Percentiles rank a stretch among this genome's conserved stretches.
Conservation (phyloP, 441 rosid species). For the Pelargonium fulgidum region DNA sequence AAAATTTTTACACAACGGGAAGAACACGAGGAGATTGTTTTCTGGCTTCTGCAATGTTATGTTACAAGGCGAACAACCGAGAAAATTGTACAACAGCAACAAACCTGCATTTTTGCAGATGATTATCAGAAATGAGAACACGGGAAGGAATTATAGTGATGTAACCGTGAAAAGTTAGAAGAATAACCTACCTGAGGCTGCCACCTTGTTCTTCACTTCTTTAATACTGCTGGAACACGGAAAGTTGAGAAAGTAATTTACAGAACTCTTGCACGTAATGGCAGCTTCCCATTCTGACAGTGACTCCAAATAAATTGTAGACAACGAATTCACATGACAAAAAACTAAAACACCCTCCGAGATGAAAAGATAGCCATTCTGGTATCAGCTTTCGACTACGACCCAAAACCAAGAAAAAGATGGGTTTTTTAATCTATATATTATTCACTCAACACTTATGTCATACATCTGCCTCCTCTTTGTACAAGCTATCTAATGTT, state of each 20-base stretch:
- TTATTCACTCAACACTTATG: conserved; percentile 27
- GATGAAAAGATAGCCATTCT: conserved; percentile 19
- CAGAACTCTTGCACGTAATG: conserved; percentile 8
- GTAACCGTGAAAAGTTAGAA: background rate
- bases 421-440: conserved; percentile 12
- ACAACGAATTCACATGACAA: conserved; percentile 20
- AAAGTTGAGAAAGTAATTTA: conserved; percentile 13
- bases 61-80: background rate
- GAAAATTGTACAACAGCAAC: background rate
- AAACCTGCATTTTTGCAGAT: background rate
- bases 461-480: conserved; percentile 20
- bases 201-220: conserved; percentile 4
- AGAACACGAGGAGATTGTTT: background rate
- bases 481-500: conserved; percentile 18
- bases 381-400: conserved; percentile 22
- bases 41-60: background rate
- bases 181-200: background rate
- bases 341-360: conserved; percentile 15
- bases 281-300: conserved; percentile 20
- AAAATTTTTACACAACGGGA: background rate
- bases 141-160: background rate
- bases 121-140: background rate
- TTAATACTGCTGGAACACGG: conserved; percentile 12
- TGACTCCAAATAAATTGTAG: conserved; percentile 19
- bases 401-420: background rate